Conservation (phyloP, 2,329 filamentous ascomycete species). For the Xylaria sp. region DNA sequence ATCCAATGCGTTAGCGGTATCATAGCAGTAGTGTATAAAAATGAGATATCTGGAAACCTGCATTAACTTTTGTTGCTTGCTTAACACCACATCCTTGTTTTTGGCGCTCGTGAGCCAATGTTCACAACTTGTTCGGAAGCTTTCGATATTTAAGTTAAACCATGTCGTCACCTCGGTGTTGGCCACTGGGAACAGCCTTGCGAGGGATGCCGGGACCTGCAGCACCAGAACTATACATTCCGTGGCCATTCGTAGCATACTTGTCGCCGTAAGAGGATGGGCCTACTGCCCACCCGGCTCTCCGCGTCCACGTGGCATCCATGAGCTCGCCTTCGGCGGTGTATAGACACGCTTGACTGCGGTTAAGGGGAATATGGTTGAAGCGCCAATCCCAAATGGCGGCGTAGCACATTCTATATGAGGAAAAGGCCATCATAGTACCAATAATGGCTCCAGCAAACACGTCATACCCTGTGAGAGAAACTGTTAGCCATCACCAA, state of each 20-base stretch:
- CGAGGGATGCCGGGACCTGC: conserved; percentile 35
- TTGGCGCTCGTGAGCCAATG: neutral
- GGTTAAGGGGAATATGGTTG: conserved; percentile 73
- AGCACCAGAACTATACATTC: conserved; percentile 16
- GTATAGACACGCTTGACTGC: conserved; percentile 66
- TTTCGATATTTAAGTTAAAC: conserved; percentile 34
- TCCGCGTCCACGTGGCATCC: conserved; percentile 67
- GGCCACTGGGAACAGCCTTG: conserved; percentile 42
- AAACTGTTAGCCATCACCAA: conserved; percentile 1
- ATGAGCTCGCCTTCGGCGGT: conserved; percentile 59
- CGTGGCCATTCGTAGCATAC: conserved; percentile 30
- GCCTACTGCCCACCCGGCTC: conserved; percentile 68
- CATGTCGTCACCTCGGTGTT: conserved; percentile 44
- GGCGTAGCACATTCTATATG: conserved; percentile 76
- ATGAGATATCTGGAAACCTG: neutral
- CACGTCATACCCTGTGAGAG: conserved; percentile 68
- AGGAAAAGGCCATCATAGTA: conserved; percentile 70
- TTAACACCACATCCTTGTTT: neutral
- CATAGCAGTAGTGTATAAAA: neutral
- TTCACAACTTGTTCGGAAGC: neutral
- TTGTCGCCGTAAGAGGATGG: conserved; percentile 51
- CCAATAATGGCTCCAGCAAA: conserved; percentile 74
- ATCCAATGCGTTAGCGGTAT: conserved; percentile 1
- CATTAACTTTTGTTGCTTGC: neutral
- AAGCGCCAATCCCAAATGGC: conserved; percentile 75